phyloP scores from a whole-genome alignment of 1,284 basidiomycete genomes.

The Cryptococcus maquisensis region DNA sequence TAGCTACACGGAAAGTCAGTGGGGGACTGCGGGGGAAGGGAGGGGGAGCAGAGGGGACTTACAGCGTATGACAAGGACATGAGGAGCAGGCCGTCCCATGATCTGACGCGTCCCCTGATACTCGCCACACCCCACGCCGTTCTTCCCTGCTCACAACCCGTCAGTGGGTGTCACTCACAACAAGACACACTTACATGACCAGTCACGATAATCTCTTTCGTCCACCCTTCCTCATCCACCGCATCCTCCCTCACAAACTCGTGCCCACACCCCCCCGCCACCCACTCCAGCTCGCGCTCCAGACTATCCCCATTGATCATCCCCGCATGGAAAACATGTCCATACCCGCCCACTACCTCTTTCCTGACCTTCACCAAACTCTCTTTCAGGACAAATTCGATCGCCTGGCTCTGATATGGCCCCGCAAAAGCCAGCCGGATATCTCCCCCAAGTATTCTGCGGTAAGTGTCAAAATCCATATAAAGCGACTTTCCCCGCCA shows the following conservation, averaged over 20 bases:
- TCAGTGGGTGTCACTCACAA: too few species aligned
- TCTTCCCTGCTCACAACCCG: constrained; percentile 12
- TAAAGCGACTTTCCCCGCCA: constrained; percentile 55
- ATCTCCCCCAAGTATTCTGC: constrained; percentile 51
- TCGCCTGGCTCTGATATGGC: constrained; percentile 38
- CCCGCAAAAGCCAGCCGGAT: constrained; percentile 47
- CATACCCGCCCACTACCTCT: constrained; percentile 42
- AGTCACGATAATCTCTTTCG: constrained; percentile 46
- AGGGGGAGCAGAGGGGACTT: too few species aligned
- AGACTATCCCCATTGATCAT: constrained; percentile 31
- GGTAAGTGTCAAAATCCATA: constrained; percentile 54
- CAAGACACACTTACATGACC: constrained; percentile 37
- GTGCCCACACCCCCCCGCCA: constrained; percentile 36
- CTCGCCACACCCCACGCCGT: constrained; percentile 36
- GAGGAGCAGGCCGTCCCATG: constrained; percentile 46
- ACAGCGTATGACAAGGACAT: constrained; percentile 27
- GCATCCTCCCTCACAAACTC: constrained; percentile 28
- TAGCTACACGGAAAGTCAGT: too few species aligned
- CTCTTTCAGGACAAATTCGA: constrained; percentile 42
- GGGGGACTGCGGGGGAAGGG: too few species aligned
- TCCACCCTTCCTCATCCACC: constrained; percentile 40
- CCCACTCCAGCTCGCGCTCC: constrained; percentile 28
- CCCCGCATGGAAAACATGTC: constrained; percentile 38
- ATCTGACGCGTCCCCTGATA: constrained; percentile 39
- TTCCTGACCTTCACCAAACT: constrained; percentile 40